phyloP scores from a whole-genome alignment of 2,329 filamentous ascomycete species.

The Malbranchea cinnamomea region DNA sequence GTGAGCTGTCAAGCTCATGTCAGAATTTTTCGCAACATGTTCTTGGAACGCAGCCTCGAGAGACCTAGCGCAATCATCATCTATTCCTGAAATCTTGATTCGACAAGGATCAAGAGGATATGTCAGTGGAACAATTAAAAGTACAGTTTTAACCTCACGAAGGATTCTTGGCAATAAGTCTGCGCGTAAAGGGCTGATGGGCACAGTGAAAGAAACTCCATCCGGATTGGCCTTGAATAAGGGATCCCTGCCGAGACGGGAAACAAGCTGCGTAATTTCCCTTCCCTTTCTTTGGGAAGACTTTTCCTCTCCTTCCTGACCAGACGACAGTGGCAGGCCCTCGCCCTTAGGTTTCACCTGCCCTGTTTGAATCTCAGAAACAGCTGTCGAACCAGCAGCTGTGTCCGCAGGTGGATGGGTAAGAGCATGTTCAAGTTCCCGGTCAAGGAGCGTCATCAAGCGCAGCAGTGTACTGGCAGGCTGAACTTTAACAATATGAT shows the following conservation, averaged over 20 bases:
- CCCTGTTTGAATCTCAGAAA: neutral
- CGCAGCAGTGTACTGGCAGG: slow-evolving; percentile 44
- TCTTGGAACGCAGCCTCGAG: slow-evolving; percentile 52
- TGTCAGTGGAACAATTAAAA: slow-evolving; percentile 52
- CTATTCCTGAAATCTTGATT: slow-evolving; percentile 50
- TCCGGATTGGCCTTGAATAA: slow-evolving; percentile 55
- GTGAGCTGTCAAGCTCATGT: slow-evolving; percentile 55
- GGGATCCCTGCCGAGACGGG: slow-evolving; percentile 53
- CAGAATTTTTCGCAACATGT: slow-evolving; percentile 40
- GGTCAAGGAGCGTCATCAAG: slow-evolving; percentile 56
- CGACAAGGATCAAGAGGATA: slow-evolving; percentile 58
- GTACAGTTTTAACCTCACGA: slow-evolving; percentile 46
- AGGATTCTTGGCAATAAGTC: slow-evolving; percentile 46
- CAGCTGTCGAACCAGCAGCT: slow-evolving; percentile 11
- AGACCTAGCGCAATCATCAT: slow-evolving; percentile 43
- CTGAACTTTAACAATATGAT: slow-evolving; percentile 41
- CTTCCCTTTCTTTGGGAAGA: slow-evolving; percentile 11
- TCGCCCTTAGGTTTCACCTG: slow-evolving; percentile 21
- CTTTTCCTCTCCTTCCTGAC: slow-evolving; percentile 45
- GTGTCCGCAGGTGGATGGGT: slow-evolving; percentile 38
- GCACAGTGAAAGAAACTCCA: slow-evolving; percentile 54
- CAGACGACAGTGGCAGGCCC: neutral
- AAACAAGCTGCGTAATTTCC: slow-evolving; percentile 9
- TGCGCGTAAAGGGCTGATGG: slow-evolving; percentile 50
- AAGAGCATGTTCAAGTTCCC: slow-evolving; percentile 37